A percentile compares a stretch with the other conserved stretches of the same genome.
Conservation (phyloP, 2,329 filamentous ascomycete species). For the Salinomyces thailandicus region DNA sequence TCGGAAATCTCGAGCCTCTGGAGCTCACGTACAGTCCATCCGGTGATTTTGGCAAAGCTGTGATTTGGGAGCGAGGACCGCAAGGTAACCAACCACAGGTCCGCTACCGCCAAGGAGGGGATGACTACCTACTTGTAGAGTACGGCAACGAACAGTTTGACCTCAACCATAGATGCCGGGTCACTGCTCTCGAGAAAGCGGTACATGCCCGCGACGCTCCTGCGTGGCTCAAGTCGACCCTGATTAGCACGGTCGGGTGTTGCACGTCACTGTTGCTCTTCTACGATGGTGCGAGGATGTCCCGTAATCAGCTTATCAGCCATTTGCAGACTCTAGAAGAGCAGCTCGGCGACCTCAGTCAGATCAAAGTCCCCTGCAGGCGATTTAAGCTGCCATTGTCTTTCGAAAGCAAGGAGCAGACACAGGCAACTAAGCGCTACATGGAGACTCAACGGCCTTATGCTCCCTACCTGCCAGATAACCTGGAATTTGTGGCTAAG, state of each 20-base stretch:
- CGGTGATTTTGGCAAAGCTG: constrained; percentile 18
- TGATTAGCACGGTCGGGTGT: constrained; percentile 45
- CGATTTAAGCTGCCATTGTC: constrained; percentile 34
- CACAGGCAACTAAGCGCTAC: constrained; percentile 49
- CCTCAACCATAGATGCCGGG: constrained; percentile 46
- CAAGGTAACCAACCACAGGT: constrained; percentile 21
- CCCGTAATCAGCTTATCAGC: constrained; percentile 27
- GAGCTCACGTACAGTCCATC: constrained; percentile 14
- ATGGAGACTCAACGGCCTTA: constrained; percentile 50
- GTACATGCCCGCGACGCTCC: constrained; percentile 33
- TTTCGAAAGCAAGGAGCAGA: constrained; percentile 33
- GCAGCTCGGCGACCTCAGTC: constrained; percentile 32
- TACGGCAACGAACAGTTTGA: constrained; percentile 48
- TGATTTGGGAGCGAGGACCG: constrained; percentile 22
- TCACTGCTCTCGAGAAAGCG: constrained; percentile 43
- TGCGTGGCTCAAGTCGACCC: constrained; percentile 27
- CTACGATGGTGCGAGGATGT: constrained; percentile 31
- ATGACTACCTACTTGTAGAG: constrained; percentile 47
- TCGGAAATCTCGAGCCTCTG: constrained; percentile 26
- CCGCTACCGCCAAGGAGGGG: constrained; percentile 29
- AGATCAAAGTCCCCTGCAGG: constrained; percentile 33
- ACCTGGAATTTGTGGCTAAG: constrained; percentile 47
- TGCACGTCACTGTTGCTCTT: constrained; percentile 34
- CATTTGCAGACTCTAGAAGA: constrained; percentile 32
- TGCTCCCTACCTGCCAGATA: constrained; percentile 53